Percentiles rank a stretch among this genome's conserved stretches.
These are phyloP conservation scores for Elaeis oleifera DNA, from an alignment of 202 grass and related monocot genomes.

Conservation along the genomic window DNA sequence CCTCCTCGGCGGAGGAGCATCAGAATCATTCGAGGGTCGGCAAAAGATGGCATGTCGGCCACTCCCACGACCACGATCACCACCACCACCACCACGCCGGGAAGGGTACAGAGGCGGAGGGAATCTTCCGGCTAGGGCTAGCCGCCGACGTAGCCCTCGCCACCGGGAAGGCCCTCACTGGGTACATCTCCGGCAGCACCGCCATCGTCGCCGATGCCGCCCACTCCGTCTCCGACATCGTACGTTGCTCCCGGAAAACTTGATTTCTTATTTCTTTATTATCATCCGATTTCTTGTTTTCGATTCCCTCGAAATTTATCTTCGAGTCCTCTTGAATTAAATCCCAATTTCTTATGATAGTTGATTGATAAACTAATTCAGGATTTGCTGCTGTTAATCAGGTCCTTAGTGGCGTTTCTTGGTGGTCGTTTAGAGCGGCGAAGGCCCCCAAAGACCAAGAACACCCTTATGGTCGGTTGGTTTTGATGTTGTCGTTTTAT, in stretches of 20 bases:
- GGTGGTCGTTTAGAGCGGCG: slow-evolving; percentile 73
- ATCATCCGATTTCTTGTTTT: not conserved
- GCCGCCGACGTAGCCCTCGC: slow-evolving; percentile 56
- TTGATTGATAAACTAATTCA: slow-evolving; percentile 7
- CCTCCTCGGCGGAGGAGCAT: slow-evolving; percentile 1
- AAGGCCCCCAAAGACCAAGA: slow-evolving; percentile 77
- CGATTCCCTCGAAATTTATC: not conserved
- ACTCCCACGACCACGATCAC: slow-evolving; percentile 27
- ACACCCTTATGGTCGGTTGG: slow-evolving; percentile 91
- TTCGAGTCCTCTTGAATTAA: no score
- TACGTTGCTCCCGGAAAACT: slow-evolving; percentile 13
- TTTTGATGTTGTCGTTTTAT: slow-evolving; percentile 2
- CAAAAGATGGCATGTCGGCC: slow-evolving; percentile 33
- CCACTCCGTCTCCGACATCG: slow-evolving; percentile 90
- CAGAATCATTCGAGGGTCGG: slow-evolving; percentile 26
- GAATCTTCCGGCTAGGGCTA: slow-evolving; percentile 67
- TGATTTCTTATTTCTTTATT: not conserved
- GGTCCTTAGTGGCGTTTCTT: slow-evolving; percentile 77
- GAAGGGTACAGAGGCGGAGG: slow-evolving; percentile 35
- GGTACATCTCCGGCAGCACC: slow-evolving; percentile 90
- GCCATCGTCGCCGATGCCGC: slow-evolving; percentile 82
- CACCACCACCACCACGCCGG: slow-evolving; percentile 29
- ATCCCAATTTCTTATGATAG: no score
- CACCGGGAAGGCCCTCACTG: slow-evolving; percentile 50
- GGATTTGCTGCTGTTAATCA: slow-evolving; percentile 17